Conservation (phyloP, 139 green algal species). For the Chlorella sp. region DNA sequence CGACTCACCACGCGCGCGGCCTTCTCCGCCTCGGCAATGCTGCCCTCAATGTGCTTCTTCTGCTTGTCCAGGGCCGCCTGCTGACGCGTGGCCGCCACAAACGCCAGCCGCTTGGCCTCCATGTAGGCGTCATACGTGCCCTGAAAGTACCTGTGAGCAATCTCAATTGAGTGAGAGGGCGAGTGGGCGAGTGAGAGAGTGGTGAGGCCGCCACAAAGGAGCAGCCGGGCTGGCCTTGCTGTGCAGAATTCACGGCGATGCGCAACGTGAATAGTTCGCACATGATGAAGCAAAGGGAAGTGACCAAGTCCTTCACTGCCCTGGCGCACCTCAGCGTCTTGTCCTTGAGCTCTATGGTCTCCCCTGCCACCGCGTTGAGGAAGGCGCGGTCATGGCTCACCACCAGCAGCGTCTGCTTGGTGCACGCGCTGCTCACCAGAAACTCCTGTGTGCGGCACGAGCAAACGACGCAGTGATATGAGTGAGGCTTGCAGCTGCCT, state of each 20-base stretch:
- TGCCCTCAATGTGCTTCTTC: conserved; percentile 19
- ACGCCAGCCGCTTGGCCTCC: conserved; percentile 1
- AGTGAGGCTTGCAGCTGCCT: no score
- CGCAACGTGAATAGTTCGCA: no score
- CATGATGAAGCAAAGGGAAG: no score
- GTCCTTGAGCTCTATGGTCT: no score
- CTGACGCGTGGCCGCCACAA: conserved; percentile 6
- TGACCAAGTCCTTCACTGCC: no score
- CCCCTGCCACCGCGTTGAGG: conserved; percentile 36
- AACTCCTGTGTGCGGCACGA: conserved; percentile 20
- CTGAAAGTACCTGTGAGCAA: conserved; percentile 35
- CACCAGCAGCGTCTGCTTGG: conserved; percentile 35
- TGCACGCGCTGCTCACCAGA: conserved; percentile 21
- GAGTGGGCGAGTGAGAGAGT: no score
- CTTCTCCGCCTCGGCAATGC: conserved; percentile 18
- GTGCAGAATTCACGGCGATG: no score
- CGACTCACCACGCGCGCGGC: conserved; percentile 13
- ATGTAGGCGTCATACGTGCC: conserved; percentile 53
- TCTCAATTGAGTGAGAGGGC: no score
- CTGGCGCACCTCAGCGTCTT: no score
- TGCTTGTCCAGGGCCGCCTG: conserved; percentile 40
- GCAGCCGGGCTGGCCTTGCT: no score
- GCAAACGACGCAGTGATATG: not conserved
- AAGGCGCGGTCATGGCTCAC: conserved; percentile 51
- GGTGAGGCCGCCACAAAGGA: no score